Evolutionary conservation across 2,329 filamentous ascomycete genomes (phyloP).

Genomic region (Aspergillus bombycis): DNA sequence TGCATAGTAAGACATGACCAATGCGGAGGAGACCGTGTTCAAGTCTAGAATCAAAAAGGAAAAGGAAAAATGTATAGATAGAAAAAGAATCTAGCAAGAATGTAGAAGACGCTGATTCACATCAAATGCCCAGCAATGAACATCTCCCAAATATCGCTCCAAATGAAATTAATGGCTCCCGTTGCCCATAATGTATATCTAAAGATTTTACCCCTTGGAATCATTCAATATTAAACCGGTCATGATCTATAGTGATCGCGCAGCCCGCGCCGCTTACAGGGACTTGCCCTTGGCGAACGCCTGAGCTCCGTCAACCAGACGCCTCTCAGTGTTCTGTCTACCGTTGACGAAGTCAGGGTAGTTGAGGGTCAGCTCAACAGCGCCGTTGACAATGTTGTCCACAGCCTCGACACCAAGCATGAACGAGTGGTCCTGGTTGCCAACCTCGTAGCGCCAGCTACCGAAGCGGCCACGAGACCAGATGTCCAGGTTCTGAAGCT

Average conservation of each 20-base stretch:
- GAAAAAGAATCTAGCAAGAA: conserved; percentile 14
- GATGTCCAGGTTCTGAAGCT: conserved; percentile 88
- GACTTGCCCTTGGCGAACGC: conserved; percentile 53
- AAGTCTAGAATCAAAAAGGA: conserved; percentile 7
- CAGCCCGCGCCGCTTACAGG: conserved; percentile 29
- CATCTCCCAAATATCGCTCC: conserved; percentile 37
- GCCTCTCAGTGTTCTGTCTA: conserved; percentile 64
- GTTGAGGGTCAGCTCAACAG: conserved; percentile 90
- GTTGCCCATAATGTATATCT: conserved; percentile 23
- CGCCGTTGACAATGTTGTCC: conserved; percentile 86
- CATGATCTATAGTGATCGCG: conserved; percentile 18
- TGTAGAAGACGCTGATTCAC: conserved; percentile 16
- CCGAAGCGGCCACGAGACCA: conserved; percentile 96
- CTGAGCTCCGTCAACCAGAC: conserved; percentile 65
- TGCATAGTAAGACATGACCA: neutral
- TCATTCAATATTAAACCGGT: conserved; percentile 26
- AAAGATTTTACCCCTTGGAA: conserved; percentile 22
- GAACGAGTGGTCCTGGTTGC: conserved; percentile 97
- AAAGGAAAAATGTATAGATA: conserved; percentile 7
- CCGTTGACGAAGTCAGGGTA: conserved; percentile 95
- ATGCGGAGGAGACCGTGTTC: neutral
- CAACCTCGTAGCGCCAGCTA: conserved; percentile 96
- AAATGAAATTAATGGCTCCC: conserved; percentile 25
- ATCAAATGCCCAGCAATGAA: conserved; percentile 36
- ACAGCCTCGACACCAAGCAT: conserved; percentile 95